Evolutionary conservation across 257 asterid species (phyloP).

Genomic region (Scutellaria galericulata): DNA sequence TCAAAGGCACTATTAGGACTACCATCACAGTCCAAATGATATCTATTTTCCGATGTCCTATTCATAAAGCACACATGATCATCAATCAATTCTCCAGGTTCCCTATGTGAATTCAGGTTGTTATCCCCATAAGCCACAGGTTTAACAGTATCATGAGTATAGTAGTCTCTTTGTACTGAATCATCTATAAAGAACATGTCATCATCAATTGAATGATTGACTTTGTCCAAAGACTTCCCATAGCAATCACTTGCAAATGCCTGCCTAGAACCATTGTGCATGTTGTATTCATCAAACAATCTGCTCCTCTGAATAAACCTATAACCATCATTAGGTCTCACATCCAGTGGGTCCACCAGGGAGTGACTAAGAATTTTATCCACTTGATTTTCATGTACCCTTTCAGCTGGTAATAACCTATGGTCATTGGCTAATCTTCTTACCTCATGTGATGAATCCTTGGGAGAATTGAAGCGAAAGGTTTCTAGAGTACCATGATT

Average conservation of each 20-base stretch:
- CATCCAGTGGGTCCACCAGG: conserved; percentile 32
- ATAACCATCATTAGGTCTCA: conserved; percentile 40
- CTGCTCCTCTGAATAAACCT: conserved; percentile 38
- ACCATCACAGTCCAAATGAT: conserved; percentile 37
- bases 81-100: conserved; percentile 40
- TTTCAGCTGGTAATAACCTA: conserved; percentile 35
- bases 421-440: conserved; percentile 38
- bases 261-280: conserved; percentile 32
- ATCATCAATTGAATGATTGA: conserved; percentile 36
- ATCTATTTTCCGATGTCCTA: conserved; percentile 42
- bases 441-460: conserved; percentile 40
- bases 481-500: conserved; percentile 25
- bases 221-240: conserved; percentile 37
- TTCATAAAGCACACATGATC: conserved; percentile 38
- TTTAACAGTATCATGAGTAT: conserved; percentile 24
- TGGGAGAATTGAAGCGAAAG: conserved; percentile 6
- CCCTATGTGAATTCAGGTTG: conserved; percentile 33
- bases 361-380: conserved; percentile 25
- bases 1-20: conserved; percentile 40
- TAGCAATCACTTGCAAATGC: conserved; percentile 38
- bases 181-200: conserved; percentile 38
- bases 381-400: conserved; percentile 36
- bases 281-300: conserved; percentile 36
- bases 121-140: conserved; percentile 37
- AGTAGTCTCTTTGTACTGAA: conserved; percentile 37